Evolutionary conservation across 169 alveolate species (phyloP).

Genomic region (Cryptosporidium meleagridis): DNA sequence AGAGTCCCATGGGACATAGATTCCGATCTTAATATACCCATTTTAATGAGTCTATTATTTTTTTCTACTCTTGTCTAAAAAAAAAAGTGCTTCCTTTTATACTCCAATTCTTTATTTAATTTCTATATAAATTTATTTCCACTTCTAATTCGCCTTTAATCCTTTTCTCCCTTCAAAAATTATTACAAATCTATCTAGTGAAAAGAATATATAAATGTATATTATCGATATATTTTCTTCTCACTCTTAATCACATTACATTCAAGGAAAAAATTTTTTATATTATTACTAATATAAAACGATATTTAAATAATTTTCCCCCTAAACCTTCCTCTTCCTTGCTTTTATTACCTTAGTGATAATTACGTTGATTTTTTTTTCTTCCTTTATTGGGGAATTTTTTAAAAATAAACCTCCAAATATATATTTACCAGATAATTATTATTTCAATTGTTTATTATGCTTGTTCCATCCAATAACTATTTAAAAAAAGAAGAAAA

Average conservation of each 20-base stretch:
- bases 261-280: background rate
- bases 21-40: conserved; percentile 83
- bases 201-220: background rate
- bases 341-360: background rate
- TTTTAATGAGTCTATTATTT: background rate
- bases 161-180: background rate
- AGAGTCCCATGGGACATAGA: conserved; percentile 92
- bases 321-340: background rate
- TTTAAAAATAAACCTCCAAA: conserved; percentile 6
- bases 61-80: background rate
- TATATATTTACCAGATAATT: background rate
- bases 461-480: background rate
- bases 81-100: background rate
- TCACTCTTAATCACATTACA: background rate
- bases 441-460: background rate
- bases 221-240: background rate
- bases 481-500: too few relatives aligned
- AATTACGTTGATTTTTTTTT: background rate
- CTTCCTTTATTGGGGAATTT: background rate
- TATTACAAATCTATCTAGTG: background rate
- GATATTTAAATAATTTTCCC: background rate
- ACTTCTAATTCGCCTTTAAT: background rate
- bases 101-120: background rate
- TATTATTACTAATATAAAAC: background rate
- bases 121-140: background rate